Conservation (phyloP, 2,329 filamentous ascomycete genomes). For the Cordyceps fumosorosea region DNA sequence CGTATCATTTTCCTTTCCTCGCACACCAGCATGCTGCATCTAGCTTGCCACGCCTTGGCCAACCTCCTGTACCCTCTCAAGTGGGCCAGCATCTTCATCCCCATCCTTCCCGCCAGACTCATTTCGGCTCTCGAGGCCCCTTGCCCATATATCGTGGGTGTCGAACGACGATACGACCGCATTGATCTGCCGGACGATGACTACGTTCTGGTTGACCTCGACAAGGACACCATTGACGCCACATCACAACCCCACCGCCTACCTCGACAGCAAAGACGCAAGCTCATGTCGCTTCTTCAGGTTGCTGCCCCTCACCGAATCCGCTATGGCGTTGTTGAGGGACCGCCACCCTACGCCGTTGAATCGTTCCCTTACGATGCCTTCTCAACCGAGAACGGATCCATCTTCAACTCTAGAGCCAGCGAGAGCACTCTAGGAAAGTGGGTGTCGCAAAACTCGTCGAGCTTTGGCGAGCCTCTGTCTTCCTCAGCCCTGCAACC, state of each 20-base stretch:
- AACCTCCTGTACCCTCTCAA: slow-evolving; percentile 84
- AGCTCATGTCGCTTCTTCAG: slow-evolving; percentile 82
- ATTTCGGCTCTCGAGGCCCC: slow-evolving; percentile 89
- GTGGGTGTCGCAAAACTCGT: slow-evolving; percentile 84
- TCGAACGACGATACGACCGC: slow-evolving; percentile 84
- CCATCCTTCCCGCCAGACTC: slow-evolving; percentile 78
- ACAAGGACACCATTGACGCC: slow-evolving; percentile 83
- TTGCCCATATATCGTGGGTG: slow-evolving; percentile 93
- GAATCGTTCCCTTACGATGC: slow-evolving; percentile 88
- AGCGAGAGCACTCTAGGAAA: slow-evolving; percentile 69
- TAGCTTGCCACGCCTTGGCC: slow-evolving; percentile 80
- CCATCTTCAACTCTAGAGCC: slow-evolving; percentile 69
- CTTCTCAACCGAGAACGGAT: slow-evolving; percentile 79
- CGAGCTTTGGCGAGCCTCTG: slow-evolving; percentile 66
- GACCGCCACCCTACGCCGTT: slow-evolving; percentile 85
- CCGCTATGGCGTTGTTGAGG: slow-evolving; percentile 77
- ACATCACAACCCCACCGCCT: slow-evolving; percentile 70
- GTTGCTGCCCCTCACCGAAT: slow-evolving; percentile 84
- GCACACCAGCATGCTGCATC: slow-evolving; percentile 91
- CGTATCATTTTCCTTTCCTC: slow-evolving; percentile 95
- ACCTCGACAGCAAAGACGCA: slow-evolving; percentile 82
- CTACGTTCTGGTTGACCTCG: slow-evolving; percentile 89
- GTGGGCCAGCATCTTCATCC: slow-evolving; percentile 93
- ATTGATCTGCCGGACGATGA: slow-evolving; percentile 88
- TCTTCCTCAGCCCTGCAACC: slow-evolving; percentile 44